Evolutionary conservation across 306 rosid genomes (phyloP), one percentile per base, ranked within the genome.

Genomic region (Medicago lupulina): DNA sequence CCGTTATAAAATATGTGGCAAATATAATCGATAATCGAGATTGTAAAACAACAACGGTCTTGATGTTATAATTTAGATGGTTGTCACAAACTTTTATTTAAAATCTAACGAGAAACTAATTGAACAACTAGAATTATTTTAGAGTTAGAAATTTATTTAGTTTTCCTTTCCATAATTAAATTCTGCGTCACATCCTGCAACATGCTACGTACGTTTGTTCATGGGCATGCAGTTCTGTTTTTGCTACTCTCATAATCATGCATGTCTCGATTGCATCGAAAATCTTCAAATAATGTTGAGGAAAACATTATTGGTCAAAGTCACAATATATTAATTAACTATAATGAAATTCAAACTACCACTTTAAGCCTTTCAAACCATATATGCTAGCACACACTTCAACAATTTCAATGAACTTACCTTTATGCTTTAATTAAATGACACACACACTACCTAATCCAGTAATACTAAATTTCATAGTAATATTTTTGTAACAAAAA

Each of bases 391-490:
- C 67, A 75, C 75, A 60, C 17, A 34, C 72, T 70, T 60, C 40
- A 75, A 19, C 67, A 81, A 78, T 71, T 83, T 83, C 83, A 79
- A 65, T 8, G 78, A 61, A 79, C 66, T 65, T 60, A 62, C 70
- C 75, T 50, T 78, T 67, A n/a, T 71, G 23, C 49, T 74, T 58
- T 58, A 31, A 31, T 61, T 62, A 67, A 51, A 81, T 60, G 85
- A 75, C 86, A 81, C 79, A 31, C 76, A 70, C 76, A 81, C 77
- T 82, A 91, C 92, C 95, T 87, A 89, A 87, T 82, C 83, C 79
- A 17, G 25, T 18, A 41, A 38, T n/a, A 2, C 21, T 62, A 34
- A 17, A 70, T 73, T 77, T 75, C 61, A 68, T 54, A 82, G 18
- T 49, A 59, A 49, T 80, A 73, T 70, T 34, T 34, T 5, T 49